phyloP scores from a whole-genome alignment of 768 basidiomycete species.

The Leucocoprinus birnbaumii region DNA sequence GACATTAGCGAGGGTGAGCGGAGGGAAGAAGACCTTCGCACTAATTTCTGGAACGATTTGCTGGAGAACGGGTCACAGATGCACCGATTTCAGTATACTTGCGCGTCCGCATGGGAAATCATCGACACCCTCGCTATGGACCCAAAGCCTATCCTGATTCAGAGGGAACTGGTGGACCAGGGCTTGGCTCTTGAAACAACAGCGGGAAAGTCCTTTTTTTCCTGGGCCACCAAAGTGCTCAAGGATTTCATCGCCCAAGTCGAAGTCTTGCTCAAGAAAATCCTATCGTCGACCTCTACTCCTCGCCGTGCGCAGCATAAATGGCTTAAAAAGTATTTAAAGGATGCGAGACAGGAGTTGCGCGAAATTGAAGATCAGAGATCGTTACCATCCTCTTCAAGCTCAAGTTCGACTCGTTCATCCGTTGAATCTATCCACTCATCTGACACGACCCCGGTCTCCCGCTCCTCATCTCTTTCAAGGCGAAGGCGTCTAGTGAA shows the following conservation, averaged over 20 bases:
- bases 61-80: slow-evolving; percentile 13
- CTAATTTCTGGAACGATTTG: slow-evolving; percentile 10
- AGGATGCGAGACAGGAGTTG: not conserved
- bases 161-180: slow-evolving; percentile 17
- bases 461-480: not conserved
- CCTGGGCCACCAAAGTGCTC: slow-evolving; percentile 1
- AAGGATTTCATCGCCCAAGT: not conserved
- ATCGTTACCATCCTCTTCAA: not conserved
- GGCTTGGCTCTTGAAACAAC: slow-evolving; percentile 9
- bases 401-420: not conserved
- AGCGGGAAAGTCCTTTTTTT: slow-evolving; percentile 12
- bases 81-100: slow-evolving; percentile 9
- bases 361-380: not conserved
- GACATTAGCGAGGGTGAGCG: not conserved
- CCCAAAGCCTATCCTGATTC: slow-evolving; percentile 10
- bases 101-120: slow-evolving; percentile 14
- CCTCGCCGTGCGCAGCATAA: no score
- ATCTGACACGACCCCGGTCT: not conserved
- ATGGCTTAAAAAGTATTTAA: not conserved
- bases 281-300: not conserved
- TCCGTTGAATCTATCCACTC: no score
- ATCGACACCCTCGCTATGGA: slow-evolving; percentile 8
- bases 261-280: not conserved
- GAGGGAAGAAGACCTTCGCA: slow-evolving; percentile 11
- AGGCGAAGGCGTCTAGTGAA: no score